Evolutionary conservation across 2,329 filamentous ascomycete genomes (phyloP).

Genomic region (Talaromyces atroroseus): DNA sequence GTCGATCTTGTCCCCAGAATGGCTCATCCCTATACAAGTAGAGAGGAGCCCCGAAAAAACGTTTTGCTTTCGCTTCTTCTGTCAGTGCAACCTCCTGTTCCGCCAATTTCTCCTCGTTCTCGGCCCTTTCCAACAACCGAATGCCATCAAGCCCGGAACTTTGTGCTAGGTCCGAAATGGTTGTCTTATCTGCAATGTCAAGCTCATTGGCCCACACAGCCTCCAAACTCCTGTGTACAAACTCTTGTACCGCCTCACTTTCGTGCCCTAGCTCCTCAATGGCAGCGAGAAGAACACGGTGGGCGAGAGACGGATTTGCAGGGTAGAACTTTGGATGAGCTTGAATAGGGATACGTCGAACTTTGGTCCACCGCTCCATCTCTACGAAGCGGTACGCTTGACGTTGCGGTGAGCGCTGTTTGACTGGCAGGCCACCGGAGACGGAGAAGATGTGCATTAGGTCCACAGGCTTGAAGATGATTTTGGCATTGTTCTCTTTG

Average conservation of each 20-base stretch:
- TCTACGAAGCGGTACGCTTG: slow-evolving; percentile 24
- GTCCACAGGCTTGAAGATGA: slow-evolving; percentile 23
- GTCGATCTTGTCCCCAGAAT: slow-evolving; percentile 25
- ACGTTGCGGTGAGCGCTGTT: slow-evolving; percentile 25
- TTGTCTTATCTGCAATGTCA: neutral
- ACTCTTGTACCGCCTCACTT: slow-evolving; percentile 8
- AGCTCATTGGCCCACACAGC: slow-evolving; percentile 9
- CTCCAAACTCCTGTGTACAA: slow-evolving; percentile 13
- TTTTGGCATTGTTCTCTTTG: slow-evolving; percentile 18
- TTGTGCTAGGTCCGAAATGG: neutral
- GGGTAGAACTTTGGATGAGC: slow-evolving; percentile 16
- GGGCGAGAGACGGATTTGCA: slow-evolving; percentile 25
- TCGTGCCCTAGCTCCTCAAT: slow-evolving; percentile 13
- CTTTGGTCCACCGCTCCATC: slow-evolving; percentile 21
- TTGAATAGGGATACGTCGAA: slow-evolving; percentile 24
- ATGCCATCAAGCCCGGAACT: neutral
- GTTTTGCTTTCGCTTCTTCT: slow-evolving; percentile 15
- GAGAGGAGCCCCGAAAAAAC: slow-evolving; percentile 21
- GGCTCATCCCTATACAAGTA: slow-evolving; percentile 20
- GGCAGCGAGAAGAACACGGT: slow-evolving; percentile 22
- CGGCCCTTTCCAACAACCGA: neutral
- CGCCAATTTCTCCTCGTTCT: neutral
- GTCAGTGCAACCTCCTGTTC: slow-evolving; percentile 12
- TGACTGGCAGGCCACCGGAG: slow-evolving; percentile 29
- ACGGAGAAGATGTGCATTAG: slow-evolving; percentile 27